Evolutionary conservation across 2,329 filamentous ascomycete species (phyloP).

Genomic region (Pseudogymnoascus sp.): DNA sequence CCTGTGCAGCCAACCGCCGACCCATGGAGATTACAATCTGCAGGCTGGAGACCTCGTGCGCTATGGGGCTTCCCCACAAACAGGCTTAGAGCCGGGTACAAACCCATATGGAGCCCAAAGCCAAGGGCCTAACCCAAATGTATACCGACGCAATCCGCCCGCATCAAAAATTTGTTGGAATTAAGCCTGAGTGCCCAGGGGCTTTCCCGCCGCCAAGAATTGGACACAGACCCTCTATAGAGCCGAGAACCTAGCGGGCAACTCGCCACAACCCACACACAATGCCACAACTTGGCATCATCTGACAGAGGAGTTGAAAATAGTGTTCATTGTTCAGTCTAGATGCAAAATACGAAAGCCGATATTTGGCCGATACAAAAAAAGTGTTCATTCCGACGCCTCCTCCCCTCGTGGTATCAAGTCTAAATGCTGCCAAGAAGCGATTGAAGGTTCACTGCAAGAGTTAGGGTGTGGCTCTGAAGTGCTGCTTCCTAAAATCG

Average conservation of each 20-base stretch:
- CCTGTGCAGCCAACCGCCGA: neutral
- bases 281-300: neutral
- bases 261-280: neutral
- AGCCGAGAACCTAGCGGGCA: neutral
- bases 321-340: neutral
- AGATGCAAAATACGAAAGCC: neutral
- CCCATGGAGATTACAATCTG: neutral
- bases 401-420: neutral
- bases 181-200: neutral
- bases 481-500: constrained; percentile 37
- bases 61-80: neutral
- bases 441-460: constrained; percentile 36
- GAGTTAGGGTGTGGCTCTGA: constrained; percentile 36
- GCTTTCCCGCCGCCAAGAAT: neutral
- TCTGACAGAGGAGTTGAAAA: neutral
- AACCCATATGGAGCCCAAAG: neutral
- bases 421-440: neutral
- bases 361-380: neutral
- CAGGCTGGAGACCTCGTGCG: neutral
- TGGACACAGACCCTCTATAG: neutral
- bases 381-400: neutral
- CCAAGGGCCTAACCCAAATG: neutral
- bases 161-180: neutral
- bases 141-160: neutral
- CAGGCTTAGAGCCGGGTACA: neutral